phyloP scores from a whole-genome alignment of 441 rosid species.

The Erodium trifolium region DNA sequence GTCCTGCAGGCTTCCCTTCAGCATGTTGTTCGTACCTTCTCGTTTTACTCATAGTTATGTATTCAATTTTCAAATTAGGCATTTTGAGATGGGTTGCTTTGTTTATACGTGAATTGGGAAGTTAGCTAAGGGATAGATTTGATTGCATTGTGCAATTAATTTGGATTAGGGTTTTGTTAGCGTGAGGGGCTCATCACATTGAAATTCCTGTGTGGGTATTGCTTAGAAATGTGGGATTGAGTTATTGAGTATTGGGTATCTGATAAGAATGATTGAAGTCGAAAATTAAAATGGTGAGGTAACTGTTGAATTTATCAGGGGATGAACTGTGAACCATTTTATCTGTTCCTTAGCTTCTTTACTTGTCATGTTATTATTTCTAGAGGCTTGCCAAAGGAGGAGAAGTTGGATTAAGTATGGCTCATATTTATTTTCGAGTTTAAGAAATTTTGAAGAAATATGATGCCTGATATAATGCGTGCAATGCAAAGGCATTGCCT shows the following conservation, averaged over 20 bases:
- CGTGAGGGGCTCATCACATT: background rate
- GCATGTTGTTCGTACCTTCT: slow-evolving; percentile 52
- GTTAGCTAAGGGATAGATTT: background rate
- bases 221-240: background rate
- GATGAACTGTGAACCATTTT: background rate
- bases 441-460: too few relatives aligned
- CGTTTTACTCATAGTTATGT: background rate
- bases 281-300: background rate
- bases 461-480: background rate
- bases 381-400: background rate
- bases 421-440: background rate
- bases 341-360: background rate
- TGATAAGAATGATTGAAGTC: background rate
- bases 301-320: background rate
- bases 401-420: background rate
- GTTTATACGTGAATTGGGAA: background rate
- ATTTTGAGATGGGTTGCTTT: background rate
- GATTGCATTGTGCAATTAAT: background rate
- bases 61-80: too few relatives aligned
- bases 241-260: background rate
- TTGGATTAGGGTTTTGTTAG: background rate
- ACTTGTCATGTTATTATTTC: background rate
- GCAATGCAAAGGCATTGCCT: background rate
- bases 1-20: slow-evolving; percentile 69
- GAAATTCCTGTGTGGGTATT: background rate